These are phyloP conservation scores for Neonectria magnoliae DNA, from an alignment of 2,329 filamentous ascomycete species.

Conservation along the genomic window DNA sequence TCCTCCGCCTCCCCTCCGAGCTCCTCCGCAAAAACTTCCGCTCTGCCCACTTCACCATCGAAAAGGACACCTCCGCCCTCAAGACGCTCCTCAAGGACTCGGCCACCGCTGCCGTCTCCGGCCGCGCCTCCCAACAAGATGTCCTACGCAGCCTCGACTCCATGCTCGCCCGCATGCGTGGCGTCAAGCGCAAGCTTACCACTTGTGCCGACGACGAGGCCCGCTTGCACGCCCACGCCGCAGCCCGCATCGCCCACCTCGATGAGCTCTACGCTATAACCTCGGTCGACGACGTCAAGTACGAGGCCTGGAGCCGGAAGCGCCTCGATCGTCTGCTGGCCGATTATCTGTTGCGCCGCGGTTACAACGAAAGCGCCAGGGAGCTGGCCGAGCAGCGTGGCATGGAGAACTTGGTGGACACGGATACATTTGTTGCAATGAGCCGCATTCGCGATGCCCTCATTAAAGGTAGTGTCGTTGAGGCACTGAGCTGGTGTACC, in stretches of 20 bases:
- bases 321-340: constrained; percentile 86
- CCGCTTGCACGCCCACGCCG: constrained; percentile 77
- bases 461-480: constrained; percentile 73
- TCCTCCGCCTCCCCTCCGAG: constrained; percentile 92
- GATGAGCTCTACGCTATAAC: constrained; percentile 82
- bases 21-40: constrained; percentile 95
- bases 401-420: constrained; percentile 85
- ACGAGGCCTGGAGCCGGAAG: constrained; percentile 87
- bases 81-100: constrained; percentile 70
- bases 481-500: constrained; percentile 88
- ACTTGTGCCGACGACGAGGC: constrained; percentile 82
- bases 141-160: constrained; percentile 83
- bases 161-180: constrained; percentile 87
- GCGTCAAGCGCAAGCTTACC: constrained; percentile 87
- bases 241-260: constrained; percentile 82
- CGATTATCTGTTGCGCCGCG: constrained; percentile 89
- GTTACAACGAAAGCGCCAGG: constrained; percentile 81
- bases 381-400: constrained; percentile 78
- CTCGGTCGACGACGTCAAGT: constrained; percentile 88
- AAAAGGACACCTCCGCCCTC: constrained; percentile 73
- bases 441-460: constrained; percentile 80
- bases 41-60: constrained; percentile 78
- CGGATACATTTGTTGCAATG: constrained; percentile 87
- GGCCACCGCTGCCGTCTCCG: constrained; percentile 73
- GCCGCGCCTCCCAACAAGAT: constrained; percentile 70